Evolutionary conservation across 1,284 basidiomycete genomes (phyloP).

Genomic region (Pseudozyma hubeiensis): DNA sequence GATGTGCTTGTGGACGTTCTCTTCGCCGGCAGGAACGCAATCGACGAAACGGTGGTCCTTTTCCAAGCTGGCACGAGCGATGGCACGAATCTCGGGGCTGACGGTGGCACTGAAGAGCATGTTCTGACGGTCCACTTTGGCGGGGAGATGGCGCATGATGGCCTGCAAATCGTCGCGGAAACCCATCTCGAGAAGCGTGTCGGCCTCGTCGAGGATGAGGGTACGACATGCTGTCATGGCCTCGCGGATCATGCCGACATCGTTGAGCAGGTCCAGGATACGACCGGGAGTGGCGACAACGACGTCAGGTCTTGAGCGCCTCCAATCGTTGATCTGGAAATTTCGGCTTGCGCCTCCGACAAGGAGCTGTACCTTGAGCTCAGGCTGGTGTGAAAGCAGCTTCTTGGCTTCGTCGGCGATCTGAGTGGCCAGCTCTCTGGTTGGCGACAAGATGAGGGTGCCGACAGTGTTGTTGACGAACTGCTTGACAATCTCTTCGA

Average conservation of each 20-base stretch:
- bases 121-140: slow-evolving; percentile 80
- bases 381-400: slow-evolving; percentile 75
- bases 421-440: slow-evolving; percentile 91
- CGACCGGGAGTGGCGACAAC: slow-evolving; percentile 94
- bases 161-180: slow-evolving; percentile 89
- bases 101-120: slow-evolving; percentile 93
- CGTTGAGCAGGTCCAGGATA: slow-evolving; percentile 80
- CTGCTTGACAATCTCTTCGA: slow-evolving; percentile 34
- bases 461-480: slow-evolving; percentile 73
- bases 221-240: slow-evolving; percentile 72
- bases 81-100: slow-evolving; percentile 71
- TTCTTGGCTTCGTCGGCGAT: slow-evolving; percentile 87
- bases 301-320: slow-evolving; percentile 79
- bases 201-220: slow-evolving; percentile 93
- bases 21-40: slow-evolving; percentile 73
- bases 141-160: slow-evolving; percentile 79
- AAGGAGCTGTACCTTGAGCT: slow-evolving; percentile 76
- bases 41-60: slow-evolving; percentile 75
- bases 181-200: slow-evolving; percentile 94
- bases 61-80: slow-evolving; percentile 74
- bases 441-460: slow-evolving; percentile 88
- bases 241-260: slow-evolving; percentile 50
- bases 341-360: slow-evolving; percentile 82
- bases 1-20: slow-evolving; percentile 81
- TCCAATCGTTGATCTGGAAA: slow-evolving; percentile 78